Conservation (phyloP, 805 yeast genomes). For the Ogataea naganishii region DNA sequence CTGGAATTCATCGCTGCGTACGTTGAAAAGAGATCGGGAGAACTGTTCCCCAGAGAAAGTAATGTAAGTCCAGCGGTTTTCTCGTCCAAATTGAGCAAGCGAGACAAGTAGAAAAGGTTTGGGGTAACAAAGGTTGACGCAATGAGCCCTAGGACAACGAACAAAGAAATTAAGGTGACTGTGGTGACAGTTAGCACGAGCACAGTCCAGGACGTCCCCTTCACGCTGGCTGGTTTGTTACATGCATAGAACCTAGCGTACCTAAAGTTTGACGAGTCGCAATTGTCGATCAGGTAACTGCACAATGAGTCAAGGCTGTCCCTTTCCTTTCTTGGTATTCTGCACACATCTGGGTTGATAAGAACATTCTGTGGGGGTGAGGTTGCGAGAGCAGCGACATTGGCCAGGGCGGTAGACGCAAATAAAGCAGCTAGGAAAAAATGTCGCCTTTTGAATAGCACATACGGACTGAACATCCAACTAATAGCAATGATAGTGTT, state of each 20-base stretch:
- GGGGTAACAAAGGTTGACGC: conserved; percentile 83
- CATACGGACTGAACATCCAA: no score
- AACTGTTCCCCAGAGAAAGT: conserved; percentile 85
- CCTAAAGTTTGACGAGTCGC: conserved; percentile 10
- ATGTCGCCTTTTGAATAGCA: no score
- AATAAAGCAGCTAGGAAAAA: no score
- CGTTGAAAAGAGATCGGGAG: conserved; percentile 84
- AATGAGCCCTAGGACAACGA: conserved; percentile 61
- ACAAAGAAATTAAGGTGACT: conserved; percentile 28
- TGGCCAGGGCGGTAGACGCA: no score
- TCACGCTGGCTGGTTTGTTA: neutral
- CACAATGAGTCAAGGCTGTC: no score
- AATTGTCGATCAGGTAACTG: conserved; percentile 11
- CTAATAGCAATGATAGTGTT: no score
- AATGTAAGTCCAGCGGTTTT: conserved; percentile 80
- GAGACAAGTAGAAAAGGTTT: conserved; percentile 60
- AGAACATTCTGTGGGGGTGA: no score
- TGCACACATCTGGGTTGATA: no score
- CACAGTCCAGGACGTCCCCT: conserved; percentile 3
- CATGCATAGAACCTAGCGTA: conserved; percentile 20
- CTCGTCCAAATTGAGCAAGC: conserved; percentile 55
- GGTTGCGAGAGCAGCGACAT: no score
- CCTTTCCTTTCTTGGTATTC: no score
- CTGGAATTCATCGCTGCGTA: conserved; percentile 69
- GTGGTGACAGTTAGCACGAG: conserved; percentile 6